These are phyloP conservation scores for Melaleuca quinquenervia DNA, from an alignment of 345 rosid genomes.

Conservation along the genomic window DNA sequence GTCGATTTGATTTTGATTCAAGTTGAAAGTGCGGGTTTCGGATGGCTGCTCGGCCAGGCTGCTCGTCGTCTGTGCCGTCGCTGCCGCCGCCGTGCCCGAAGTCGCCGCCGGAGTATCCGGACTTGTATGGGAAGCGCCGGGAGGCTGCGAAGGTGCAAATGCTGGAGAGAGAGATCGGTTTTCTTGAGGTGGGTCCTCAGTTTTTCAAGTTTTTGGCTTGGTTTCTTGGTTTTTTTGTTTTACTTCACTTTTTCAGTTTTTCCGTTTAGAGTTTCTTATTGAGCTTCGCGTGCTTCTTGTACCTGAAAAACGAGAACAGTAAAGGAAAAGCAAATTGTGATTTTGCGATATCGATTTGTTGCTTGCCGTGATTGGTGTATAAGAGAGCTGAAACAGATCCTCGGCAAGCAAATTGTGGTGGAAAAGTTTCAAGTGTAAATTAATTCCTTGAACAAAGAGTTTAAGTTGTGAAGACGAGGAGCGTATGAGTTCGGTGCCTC, in stretches of 20 bases:
- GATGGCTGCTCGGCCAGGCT: constrained; percentile 36
- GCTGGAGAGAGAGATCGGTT: constrained; percentile 84
- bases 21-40: background rate
- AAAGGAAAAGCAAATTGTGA: background rate
- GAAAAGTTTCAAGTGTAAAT: background rate
- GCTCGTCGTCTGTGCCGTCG: constrained; percentile 18
- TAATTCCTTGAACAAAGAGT: background rate
- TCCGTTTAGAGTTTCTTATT: background rate
- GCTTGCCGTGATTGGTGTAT: background rate
- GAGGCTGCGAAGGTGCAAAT: constrained; percentile 76
- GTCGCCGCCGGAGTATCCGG: constrained; percentile 93
- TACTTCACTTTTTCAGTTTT: background rate
- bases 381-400: background rate
- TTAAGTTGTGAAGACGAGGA: background rate
- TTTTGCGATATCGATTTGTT: background rate
- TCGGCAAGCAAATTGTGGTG: background rate
- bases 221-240: background rate
- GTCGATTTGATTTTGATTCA: background rate
- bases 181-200: constrained; percentile 58
- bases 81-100: constrained; percentile 71
- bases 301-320: background rate
- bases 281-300: background rate
- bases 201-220: background rate
- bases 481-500: background rate
- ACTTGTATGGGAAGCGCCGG: constrained; percentile 83